Evolutionary conservation across 2,329 filamentous ascomycete genomes (phyloP).

Genomic region (Neocucurbitaria cava): DNA sequence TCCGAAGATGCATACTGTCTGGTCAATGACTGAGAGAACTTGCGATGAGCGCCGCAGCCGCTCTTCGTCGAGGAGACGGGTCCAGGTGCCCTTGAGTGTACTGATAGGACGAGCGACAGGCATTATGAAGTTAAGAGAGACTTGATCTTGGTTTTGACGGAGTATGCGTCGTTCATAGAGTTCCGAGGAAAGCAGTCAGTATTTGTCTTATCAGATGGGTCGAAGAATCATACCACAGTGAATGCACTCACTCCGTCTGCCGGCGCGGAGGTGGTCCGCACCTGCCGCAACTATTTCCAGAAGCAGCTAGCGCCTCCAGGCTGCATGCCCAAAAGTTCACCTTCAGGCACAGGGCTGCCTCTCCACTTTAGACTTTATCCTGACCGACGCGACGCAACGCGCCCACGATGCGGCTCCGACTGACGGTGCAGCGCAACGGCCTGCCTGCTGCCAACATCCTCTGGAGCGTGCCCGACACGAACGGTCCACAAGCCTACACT

Average conservation of each 20-base stretch:
- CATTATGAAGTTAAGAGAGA: constrained; percentile 17
- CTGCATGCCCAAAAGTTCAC: constrained; percentile 18
- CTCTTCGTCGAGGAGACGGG: constrained; percentile 40
- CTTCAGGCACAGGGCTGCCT: no score
- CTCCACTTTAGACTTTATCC: no score
- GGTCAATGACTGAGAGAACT: constrained; percentile 66
- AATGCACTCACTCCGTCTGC: neutral
- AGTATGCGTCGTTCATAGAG: neutral
- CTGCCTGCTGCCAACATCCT: constrained; percentile 48
- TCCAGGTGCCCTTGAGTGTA: constrained; percentile 47
- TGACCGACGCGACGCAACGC: constrained; percentile 4
- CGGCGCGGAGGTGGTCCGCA: constrained; percentile 13
- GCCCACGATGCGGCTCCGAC: constrained; percentile 45
- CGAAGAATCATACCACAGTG: neutral
- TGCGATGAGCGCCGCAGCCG: constrained; percentile 76
- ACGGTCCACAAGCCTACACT: constrained; percentile 56
- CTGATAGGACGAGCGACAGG: constrained; percentile 31
- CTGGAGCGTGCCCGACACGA: constrained; percentile 45
- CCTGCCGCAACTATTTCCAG: neutral
- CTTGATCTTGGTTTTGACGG: neutral
- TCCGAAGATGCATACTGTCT: constrained; percentile 75
- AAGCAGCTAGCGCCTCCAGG: constrained; percentile 18
- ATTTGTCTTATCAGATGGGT: neutral
- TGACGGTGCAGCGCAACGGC: constrained; percentile 46
- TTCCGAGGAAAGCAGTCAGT: neutral